Evolutionary conservation across 371 early-diverging fungal species (phyloP).

Genomic region (Chytridium lagenaria): DNA sequence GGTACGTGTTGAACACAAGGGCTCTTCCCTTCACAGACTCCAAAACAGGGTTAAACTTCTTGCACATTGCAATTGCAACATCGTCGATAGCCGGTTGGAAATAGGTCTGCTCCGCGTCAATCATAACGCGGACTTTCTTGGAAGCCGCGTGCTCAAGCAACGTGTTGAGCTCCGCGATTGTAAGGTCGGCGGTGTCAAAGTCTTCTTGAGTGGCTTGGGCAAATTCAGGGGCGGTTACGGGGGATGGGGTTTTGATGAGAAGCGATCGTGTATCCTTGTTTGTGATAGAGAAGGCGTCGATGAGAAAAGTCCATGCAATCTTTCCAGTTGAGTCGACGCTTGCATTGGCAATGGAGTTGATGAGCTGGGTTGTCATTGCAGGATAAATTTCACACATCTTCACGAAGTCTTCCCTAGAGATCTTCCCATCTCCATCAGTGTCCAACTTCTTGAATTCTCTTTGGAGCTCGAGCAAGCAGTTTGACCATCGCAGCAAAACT

Average conservation of each 20-base stretch:
- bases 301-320: conserved; percentile 69
- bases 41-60: conserved; percentile 66
- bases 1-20: conserved; percentile 90
- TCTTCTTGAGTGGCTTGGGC: conserved; percentile 47
- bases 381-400: conserved; percentile 17
- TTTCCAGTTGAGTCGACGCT: conserved; percentile 54
- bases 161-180: conserved; percentile 68
- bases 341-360: conserved; percentile 42
- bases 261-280: conserved; percentile 55
- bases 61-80: conserved; percentile 72
- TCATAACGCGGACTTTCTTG: conserved; percentile 76
- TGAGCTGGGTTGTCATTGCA: background rate
- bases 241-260: conserved; percentile 42
- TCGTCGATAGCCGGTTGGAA: conserved; percentile 94
- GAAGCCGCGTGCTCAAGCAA: conserved; percentile 69
- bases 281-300: conserved; percentile 63
- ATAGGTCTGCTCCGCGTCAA: conserved; percentile 95
- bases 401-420: conserved; percentile 18
- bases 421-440: conserved; percentile 46
- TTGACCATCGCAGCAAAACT: conserved; percentile 76
- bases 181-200: conserved; percentile 72
- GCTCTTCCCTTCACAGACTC: background rate
- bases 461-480: conserved; percentile 34
- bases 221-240: background rate
- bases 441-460: conserved; percentile 47